Conservation (phyloP, 1,284 basidiomycete genomes). For the Fistulina hepatica region DNA sequence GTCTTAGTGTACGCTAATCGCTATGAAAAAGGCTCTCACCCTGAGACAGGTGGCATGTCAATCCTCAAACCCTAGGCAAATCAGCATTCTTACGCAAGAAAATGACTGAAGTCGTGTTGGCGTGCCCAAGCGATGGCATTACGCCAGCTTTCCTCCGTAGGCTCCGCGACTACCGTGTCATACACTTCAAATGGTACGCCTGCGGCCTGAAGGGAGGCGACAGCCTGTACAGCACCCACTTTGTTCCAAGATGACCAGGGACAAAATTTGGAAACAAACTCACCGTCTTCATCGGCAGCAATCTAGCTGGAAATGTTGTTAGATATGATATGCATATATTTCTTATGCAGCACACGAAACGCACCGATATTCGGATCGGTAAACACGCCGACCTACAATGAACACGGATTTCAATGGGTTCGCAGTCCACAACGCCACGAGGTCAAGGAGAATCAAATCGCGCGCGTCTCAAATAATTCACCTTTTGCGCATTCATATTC, state of each 20-base stretch:
- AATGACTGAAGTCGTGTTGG: constrained; percentile 82
- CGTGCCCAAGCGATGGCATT: constrained; percentile 86
- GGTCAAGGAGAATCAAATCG: constrained; percentile 9
- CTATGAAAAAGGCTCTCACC: no score
- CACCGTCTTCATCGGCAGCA: constrained; percentile 76
- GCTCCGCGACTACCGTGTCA: constrained; percentile 80
- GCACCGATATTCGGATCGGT: constrained; percentile 71
- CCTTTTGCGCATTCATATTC: constrained; percentile 81
- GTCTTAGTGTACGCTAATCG: no score
- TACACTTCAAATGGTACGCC: constrained; percentile 75
- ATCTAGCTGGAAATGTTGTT: constrained; percentile 34
- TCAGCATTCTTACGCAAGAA: constrained; percentile 69
- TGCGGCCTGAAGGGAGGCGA: constrained; percentile 69
- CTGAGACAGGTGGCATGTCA: constrained; percentile 7
- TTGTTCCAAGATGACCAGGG: no score
- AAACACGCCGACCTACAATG: constrained; percentile 76
- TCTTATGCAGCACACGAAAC: background rate
- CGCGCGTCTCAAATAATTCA: constrained; percentile 18
- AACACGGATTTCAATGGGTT: no score
- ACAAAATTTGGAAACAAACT: no score
- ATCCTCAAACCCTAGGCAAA: constrained; percentile 4
- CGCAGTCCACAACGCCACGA: no score
- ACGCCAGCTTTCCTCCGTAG: constrained; percentile 83
- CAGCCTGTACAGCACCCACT: no score
- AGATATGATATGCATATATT: no score